Evolutionary conservation across 1,284 basidiomycete genomes (phyloP).

Genomic region (Gomphus sp.): DNA sequence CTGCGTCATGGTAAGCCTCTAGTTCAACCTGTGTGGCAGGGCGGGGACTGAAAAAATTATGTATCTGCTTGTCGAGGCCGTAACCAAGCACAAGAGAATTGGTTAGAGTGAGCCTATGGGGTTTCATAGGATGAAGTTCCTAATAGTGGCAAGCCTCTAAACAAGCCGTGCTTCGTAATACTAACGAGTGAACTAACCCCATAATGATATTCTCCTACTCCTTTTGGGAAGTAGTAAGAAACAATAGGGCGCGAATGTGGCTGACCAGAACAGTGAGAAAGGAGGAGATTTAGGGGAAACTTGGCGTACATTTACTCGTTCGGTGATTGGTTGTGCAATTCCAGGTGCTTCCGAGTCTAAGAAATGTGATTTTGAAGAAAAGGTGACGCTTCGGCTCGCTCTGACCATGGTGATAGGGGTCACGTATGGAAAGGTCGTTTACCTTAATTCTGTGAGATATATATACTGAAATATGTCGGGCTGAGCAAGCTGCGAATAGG

Average conservation of each 20-base stretch:
- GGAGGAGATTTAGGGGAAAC: conserved; percentile 5
- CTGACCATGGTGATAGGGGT: conserved; percentile 1
- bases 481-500: not conserved
- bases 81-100: conserved; percentile 96
- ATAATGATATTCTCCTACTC: conserved; percentile 93
- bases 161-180: not conserved
- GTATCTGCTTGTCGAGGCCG: conserved; percentile 92
- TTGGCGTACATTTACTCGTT: conserved; percentile 53
- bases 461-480: not conserved
- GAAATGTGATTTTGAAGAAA: conserved; percentile 64
- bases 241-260: conserved; percentile 83
- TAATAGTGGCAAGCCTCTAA: conserved; percentile 22
- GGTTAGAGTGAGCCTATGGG: conserved; percentile 88
- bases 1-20: conserved; percentile 84
- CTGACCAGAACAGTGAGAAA: conserved; percentile 26
- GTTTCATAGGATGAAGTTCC: conserved; percentile 99
- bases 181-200: conserved; percentile 38
- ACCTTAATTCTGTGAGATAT: not conserved
- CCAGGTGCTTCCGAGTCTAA: conserved; percentile 60
- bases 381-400: conserved; percentile 28
- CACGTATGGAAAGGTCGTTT: not conserved
- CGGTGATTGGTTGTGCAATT: conserved; percentile 63
- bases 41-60: conserved; percentile 83
- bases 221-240: conserved; percentile 92
- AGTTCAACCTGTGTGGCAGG: conserved; percentile 87